Base-by-base conservation (phyloP, 1,284 basidiomycete species). In the Schizophyllum commune region DNA sequence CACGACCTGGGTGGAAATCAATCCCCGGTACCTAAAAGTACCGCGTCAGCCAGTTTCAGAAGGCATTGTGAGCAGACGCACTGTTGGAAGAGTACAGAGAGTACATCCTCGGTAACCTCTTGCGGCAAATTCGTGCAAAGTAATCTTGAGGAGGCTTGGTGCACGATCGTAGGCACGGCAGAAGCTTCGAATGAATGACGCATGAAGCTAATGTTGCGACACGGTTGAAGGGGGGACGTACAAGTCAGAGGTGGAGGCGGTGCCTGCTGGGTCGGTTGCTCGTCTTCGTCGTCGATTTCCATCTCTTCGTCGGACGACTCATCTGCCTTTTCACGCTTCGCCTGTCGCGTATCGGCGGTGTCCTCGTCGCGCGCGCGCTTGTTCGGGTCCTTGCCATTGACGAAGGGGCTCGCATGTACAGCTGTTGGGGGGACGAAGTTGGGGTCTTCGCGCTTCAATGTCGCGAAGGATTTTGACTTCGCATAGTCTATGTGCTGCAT, bases 51-150 rank as follows among this genome's bases (percentile, higher is more conserved):
- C n/a, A 57, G 47, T 19, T 21, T 34, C 19, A 13, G 58, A 61
- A 52, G 27, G 27, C 2, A 27, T 27, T 27, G 56, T 21, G 58
- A 58, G 27, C 58, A 51, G 1, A 82, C 91, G 61, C 69, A 92
- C 92, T 93, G 91, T 75, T 93, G 89, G 76, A 94, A 94, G 19
- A 94, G 75, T n/a, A 92, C 87, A 6, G 85, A 83, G 27, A 94
- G 79, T 52, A 91, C 86, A 63, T 88, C 86, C 67, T 91, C 85
- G 21, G 89, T 90, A 32, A 92, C 88, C 71, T 93, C 91, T 70
- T 86, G 83, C 1, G 91, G 91, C 34, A 93, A 75, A 72, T 92
- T 92, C 63, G 86, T 86, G 75, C 89, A 92, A 62, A 89, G 73
- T 60, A 92, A 72, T 57, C 84, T 80, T 22, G 84, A 74, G n/a